A percentile compares a stretch with the other conserved stretches of the same genome.
phyloP scores from a whole-genome alignment of 225 moss, liverwort and hornwort genomes.

The Sphagnum contortum region DNA sequence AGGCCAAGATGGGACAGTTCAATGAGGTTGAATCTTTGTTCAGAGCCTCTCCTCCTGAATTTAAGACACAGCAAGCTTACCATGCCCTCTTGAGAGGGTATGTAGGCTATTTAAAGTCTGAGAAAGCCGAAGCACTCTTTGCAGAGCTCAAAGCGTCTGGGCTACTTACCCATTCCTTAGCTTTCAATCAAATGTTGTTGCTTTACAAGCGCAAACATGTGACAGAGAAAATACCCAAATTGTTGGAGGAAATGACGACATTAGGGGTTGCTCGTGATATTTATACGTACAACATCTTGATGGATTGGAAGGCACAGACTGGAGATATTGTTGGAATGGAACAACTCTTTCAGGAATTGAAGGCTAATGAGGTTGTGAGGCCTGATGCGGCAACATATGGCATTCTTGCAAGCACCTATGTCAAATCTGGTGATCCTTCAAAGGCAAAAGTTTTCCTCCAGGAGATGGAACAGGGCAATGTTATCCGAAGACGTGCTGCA shows the following conservation, averaged over 20 bases:
- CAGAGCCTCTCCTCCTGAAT: constrained; percentile 31
- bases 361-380: constrained; percentile 42
- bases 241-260: constrained; percentile 42
- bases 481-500: constrained; percentile 29
- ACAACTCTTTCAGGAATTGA: constrained; percentile 51
- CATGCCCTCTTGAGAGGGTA: constrained; percentile 45
- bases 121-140: constrained; percentile 41
- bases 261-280: constrained; percentile 43
- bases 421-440: constrained; percentile 36
- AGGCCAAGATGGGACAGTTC: constrained; percentile 32
- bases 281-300: constrained; percentile 76
- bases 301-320: constrained; percentile 41
- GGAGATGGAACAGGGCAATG: constrained; percentile 35
- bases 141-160: constrained; percentile 31
- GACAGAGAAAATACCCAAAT: constrained; percentile 24
- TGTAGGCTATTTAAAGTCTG: constrained; percentile 26
- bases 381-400: constrained; percentile 62
- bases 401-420: constrained; percentile 46
- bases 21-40: constrained; percentile 27
- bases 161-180: constrained; percentile 39
- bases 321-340: constrained; percentile 55
- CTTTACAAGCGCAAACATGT: constrained; percentile 42
- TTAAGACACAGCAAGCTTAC: constrained; percentile 42
- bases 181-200: constrained; percentile 67
- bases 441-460: constrained; percentile 45